Base-by-base conservation (phyloP, 192 early-diverging fungal species). In the Podila epicladia region DNA sequence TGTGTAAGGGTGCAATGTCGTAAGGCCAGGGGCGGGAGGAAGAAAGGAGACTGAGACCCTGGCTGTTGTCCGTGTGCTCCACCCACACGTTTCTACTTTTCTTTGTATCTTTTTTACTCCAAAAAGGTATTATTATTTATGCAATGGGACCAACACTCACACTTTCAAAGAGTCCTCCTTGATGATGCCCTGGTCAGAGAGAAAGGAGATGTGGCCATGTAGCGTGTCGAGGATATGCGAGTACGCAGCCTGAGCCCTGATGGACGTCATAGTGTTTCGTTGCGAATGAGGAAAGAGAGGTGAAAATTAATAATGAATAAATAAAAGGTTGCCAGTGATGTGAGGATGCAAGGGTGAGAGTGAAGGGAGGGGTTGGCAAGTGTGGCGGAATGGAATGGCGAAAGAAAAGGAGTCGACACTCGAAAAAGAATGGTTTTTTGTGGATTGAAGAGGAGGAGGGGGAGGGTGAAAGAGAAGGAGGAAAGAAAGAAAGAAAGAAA, bases 181-280 rank as follows among this genome's bases (percentile, higher is more conserved):
- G 64, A 78, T 66, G 62, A 72, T 51, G 29, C 75, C 69, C 22
- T 78, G 75, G 58, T 78, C 69, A 24, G 70, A 60, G 48, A 78
- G 69, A 41, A 78, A 78, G 64, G 37, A 50, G 69, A 78, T 49
- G 64, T 78, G 69, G 60, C 69, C 58, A 37, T 78, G 75, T 17
- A 78, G 75, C 26, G 75, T 32, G 57, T 78, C 69, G 50, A 78
- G 24, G 38, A 78, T 78, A 59, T 78, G 75, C 19, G 69, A 71
- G 24, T 64, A 78, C 22, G 75, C 75, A 50, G 75, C 75, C 8
- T 78, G 31, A 20, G 69, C 75, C 75, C 71, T 66, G 64, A 41
- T 58, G 37, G 63, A 31, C 20, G 31, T 24, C 20, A 24, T 63
- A 38, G 37, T 32, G 62, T 76, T 67, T 35, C 32, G n/a, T 32